Evolutionary conservation across 345 rosid genomes (phyloP).

Genomic region (Ceriops decandra): DNA sequence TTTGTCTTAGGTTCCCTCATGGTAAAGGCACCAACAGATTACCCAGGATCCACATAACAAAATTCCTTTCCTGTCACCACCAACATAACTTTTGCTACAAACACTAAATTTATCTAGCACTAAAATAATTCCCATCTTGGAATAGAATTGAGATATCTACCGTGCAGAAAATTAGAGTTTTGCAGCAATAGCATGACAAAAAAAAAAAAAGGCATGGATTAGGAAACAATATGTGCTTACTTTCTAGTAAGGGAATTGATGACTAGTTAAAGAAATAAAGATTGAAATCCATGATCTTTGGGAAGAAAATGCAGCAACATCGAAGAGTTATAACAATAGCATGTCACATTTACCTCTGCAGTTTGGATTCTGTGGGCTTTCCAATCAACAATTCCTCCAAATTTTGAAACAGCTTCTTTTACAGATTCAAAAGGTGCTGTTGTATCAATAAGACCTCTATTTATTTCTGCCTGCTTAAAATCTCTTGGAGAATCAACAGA

Average conservation of each 20-base stretch:
- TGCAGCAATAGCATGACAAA: no score
- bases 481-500: constrained; percentile 12
- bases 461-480: constrained; percentile 28
- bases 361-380: constrained; percentile 80
- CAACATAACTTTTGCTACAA: no score
- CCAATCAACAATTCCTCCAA: constrained; percentile 98
- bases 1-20: no score
- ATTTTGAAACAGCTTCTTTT: constrained; percentile 89
- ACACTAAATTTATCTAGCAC: no score
- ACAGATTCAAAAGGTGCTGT: constrained; percentile 89
- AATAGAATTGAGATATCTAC: no score
- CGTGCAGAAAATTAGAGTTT: no score
- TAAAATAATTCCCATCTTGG: no score
- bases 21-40: no score
- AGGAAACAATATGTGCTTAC: no score
- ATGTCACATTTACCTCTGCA: constrained; percentile 53
- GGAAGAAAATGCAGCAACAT: constrained; percentile 3
- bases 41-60: no score
- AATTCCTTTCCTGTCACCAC: no score
- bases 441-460: constrained; percentile 69
- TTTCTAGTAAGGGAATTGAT: background rate
- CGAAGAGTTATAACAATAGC: background rate
- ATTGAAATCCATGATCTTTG: background rate
- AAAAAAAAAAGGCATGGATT: no score
- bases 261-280: background rate